phyloP scores from a whole-genome alignment of 768 basidiomycete genomes.

The Terana coerulea region DNA sequence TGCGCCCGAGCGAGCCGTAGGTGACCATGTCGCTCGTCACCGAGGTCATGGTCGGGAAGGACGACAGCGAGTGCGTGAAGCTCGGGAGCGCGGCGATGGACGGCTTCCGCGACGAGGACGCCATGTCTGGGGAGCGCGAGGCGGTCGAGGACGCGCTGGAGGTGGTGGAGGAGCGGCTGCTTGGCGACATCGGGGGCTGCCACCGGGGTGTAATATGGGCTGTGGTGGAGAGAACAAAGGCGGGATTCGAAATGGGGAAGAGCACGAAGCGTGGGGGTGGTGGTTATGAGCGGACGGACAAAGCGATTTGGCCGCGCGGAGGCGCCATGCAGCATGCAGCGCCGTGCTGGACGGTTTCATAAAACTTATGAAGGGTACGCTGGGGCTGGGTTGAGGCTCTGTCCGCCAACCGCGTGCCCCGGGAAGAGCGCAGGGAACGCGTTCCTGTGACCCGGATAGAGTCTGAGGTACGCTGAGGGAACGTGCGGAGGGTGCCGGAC shows the following conservation, averaged over 20 bases:
- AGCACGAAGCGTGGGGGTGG: neutral
- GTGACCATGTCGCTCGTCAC: conserved; percentile 28
- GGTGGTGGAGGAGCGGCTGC: conserved; percentile 15
- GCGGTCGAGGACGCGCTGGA: conserved; percentile 11
- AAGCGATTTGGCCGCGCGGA: conserved; percentile 8
- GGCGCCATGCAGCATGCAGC: conserved; percentile 12
- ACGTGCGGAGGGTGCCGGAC: conserved; percentile 10
- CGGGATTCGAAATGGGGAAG: conserved; percentile 4
- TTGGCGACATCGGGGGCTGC: conserved; percentile 11
- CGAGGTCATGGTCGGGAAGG: conserved; percentile 26
- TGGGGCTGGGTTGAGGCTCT: conserved; percentile 8
- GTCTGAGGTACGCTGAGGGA: neutral
- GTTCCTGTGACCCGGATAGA: conserved; percentile 8
- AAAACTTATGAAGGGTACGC: conserved; percentile 1
- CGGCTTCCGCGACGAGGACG: neutral
- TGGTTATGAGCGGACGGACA: neutral
- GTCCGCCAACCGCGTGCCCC: conserved; percentile 12
- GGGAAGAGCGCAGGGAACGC: conserved; percentile 4
- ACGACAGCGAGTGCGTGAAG: conserved; percentile 27
- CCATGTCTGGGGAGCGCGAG: conserved; percentile 9
- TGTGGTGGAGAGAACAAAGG: neutral
- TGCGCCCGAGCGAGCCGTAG: conserved; percentile 22
- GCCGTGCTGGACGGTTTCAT: conserved; percentile 8
- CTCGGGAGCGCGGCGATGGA: conserved; percentile 25
- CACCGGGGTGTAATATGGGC: neutral